Conservation (phyloP, 768 basidiomycete genomes). For the Phlegmacium glaucopus region DNA sequence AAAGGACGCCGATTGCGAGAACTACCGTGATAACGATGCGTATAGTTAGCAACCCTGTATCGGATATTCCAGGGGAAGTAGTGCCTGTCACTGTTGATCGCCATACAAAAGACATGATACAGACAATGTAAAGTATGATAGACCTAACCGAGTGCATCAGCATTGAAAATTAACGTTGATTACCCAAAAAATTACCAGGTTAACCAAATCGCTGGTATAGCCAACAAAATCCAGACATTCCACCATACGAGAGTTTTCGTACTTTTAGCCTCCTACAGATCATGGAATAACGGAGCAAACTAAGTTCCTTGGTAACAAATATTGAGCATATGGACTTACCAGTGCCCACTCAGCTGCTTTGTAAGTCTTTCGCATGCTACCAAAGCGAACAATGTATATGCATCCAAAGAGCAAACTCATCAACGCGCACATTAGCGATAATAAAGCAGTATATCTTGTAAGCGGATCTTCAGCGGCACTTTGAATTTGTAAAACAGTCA, state of each 20-base stretch:
- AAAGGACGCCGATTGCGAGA: constrained; percentile 47
- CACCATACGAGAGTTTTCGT: constrained; percentile 28
- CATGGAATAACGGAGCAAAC: not conserved
- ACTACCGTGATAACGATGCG: constrained; percentile 42
- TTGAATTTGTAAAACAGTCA: constrained; percentile 28
- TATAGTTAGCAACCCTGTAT: constrained; percentile 20
- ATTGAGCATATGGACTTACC: constrained; percentile 25
- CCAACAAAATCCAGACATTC: constrained; percentile 66
- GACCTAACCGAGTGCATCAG: constrained; percentile 33
- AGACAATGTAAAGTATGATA: constrained; percentile 47
- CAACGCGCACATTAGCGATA: constrained; percentile 52
- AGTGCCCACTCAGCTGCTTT: constrained; percentile 60
- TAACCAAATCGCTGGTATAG: constrained; percentile 60
- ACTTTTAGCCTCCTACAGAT: constrained; percentile 46
- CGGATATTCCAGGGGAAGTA: constrained; percentile 5
- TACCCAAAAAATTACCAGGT: constrained; percentile 38
- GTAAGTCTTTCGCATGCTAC: constrained; percentile 57
- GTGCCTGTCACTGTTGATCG: constrained; percentile 40
- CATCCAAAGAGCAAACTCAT: constrained; percentile 63
- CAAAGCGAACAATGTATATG: constrained; percentile 60
- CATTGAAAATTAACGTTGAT: not conserved
- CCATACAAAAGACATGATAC: constrained; percentile 62
- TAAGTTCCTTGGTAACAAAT: not conserved
- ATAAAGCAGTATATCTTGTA: constrained; percentile 49
- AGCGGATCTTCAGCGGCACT: constrained; percentile 45